A percentile compares a stretch with the other conserved stretches of the same genome.
Evolutionary conservation across 371 early-diverging fungal species (phyloP).

Genomic region (Blakeslea trispora): DNA sequence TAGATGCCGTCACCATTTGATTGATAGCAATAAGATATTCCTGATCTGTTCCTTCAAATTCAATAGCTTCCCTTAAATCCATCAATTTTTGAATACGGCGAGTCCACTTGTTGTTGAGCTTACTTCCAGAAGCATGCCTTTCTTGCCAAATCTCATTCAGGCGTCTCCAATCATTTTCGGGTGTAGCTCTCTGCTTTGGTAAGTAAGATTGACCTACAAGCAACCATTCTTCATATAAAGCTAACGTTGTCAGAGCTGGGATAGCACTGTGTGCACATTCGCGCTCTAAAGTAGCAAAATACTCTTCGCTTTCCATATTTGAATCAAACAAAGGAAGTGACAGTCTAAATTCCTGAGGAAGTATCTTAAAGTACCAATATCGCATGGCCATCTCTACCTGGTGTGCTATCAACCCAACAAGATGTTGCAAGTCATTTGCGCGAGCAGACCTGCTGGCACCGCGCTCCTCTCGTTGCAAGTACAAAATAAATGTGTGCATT

Average conservation of each 20-base stretch:
- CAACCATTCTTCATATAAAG: constrained; percentile 32
- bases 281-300: constrained; percentile 16
- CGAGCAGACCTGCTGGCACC: constrained; percentile 17
- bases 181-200: constrained; percentile 7
- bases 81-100: constrained; percentile 26
- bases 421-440: constrained; percentile 21
- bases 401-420: constrained; percentile 34
- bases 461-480: constrained; percentile 18
- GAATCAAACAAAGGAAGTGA: constrained; percentile 40
- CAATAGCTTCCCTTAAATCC: constrained; percentile 16
- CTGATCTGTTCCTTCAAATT: constrained; percentile 30
- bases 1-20: neutral
- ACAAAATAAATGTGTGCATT: constrained; percentile 20
- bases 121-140: neutral
- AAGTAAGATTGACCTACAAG: constrained; percentile 19
- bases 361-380: constrained; percentile 36
- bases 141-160: constrained; percentile 15
- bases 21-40: constrained; percentile 23
- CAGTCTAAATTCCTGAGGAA: constrained; percentile 31
- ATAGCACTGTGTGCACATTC: constrained; percentile 25
- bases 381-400: constrained; percentile 43
- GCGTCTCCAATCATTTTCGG: constrained; percentile 18
- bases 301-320: constrained; percentile 9
- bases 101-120: constrained; percentile 20
- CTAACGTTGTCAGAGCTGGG: constrained; percentile 36